Evolutionary conservation across 495 filamentous ascomycete species (phyloP), one percentile per base, ranked within the genome.

Genomic region (Neurospora sp.): DNA sequence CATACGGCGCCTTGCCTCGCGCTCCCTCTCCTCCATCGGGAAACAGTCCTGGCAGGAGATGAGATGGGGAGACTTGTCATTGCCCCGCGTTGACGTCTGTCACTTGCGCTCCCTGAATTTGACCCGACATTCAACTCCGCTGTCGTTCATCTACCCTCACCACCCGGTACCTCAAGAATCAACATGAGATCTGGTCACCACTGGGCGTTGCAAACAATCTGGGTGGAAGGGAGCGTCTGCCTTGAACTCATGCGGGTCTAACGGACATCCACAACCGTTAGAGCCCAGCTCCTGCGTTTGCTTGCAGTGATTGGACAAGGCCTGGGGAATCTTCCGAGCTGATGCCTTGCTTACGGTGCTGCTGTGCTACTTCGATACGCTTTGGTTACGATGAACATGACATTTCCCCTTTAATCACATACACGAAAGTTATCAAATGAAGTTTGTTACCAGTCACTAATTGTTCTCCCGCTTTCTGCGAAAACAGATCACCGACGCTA

Each of bases 1-100:
- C 86, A 40, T 89, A 89, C 76, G 77, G 80, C 71, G 76, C 82
- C 72, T 35, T 66, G 54, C 54, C 54, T 66, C 54, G 54, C 14
- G 76, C 79, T 70, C 74, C 86, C 69, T 83, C 84, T 39, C 80
- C 85, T 70, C 83, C 84, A 74, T 81, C 85, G 72, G 75, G 82
- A 54, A 83, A 81, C 39, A 78, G 80, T 70, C 75, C 74, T 72
- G 80, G 81, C 70, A 81, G 82, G 77, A 79, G 78, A 72, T 84
- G 78, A 82, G 72, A 66, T 71, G 72, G 66, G 42, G 46, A 71
- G 5, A 27, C 11, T n/a, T 59, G 48, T 6, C 20, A 35, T 41
- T 16, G 5, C 42, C 41, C 41, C 41, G 54, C 38, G 6, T 73
- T 70, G 11, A 39, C 42, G 23, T 14, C 48, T 59, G 48, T 14